phyloP scores from a whole-genome alignment of 2,329 filamentous ascomycete genomes.

The Diaporthe ilicicola region DNA sequence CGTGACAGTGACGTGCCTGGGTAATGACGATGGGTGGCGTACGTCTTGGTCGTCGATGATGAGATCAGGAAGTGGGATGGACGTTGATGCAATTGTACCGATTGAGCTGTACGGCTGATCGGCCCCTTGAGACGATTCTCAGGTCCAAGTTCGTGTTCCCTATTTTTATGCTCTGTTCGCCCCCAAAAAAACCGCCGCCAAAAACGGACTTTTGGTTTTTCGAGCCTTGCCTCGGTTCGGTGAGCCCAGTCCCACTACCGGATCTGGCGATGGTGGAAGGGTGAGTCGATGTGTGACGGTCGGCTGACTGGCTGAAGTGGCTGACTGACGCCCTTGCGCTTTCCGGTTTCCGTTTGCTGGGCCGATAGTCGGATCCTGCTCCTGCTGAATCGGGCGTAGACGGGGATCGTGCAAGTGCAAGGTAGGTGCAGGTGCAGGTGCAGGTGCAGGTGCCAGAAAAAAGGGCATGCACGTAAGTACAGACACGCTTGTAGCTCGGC shows the following conservation, averaged over 20 bases:
- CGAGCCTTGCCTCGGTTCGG: background rate
- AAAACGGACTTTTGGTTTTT: background rate
- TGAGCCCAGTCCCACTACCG: conserved; percentile 22
- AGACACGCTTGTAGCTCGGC: conserved; percentile 17
- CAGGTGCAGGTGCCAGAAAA: background rate
- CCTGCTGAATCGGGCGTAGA: conserved; percentile 9
- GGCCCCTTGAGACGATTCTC: background rate
- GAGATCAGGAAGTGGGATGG: background rate
- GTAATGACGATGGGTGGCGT: background rate
- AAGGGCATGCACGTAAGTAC: background rate
- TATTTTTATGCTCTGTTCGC: conserved; percentile 6
- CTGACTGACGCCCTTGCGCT: conserved; percentile 22
- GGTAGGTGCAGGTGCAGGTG: background rate
- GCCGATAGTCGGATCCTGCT: conserved; percentile 28
- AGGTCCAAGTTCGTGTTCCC: background rate
- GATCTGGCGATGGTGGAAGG: conserved; percentile 24
- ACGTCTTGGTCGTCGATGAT: background rate
- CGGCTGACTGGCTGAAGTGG: background rate
- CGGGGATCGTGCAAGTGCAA: background rate
- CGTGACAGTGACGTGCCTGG: background rate
- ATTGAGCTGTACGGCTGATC: background rate
- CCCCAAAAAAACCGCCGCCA: background rate
- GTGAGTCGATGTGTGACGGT: conserved; percentile 27
- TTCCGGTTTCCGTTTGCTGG: conserved; percentile 7
- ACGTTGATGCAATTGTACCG: conserved; percentile 3